Evolutionary conservation across 2,329 filamentous ascomycete genomes (phyloP).

Genomic region (Whalleya microplaca): DNA sequence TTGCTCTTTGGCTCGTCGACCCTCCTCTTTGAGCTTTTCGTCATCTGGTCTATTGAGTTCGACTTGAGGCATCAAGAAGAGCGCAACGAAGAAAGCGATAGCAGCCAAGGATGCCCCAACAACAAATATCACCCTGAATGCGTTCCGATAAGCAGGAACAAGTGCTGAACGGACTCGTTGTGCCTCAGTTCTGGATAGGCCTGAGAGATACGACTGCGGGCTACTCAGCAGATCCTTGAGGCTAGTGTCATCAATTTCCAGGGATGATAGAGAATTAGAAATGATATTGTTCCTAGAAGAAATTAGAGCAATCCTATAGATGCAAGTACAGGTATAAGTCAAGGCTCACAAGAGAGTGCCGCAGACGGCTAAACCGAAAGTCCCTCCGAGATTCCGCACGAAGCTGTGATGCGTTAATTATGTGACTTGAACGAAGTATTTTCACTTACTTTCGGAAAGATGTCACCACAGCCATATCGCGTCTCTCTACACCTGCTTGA

Average conservation of each 20-base stretch:
- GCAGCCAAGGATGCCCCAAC: constrained; percentile 41
- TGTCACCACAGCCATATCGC: constrained; percentile 49
- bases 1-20: constrained; percentile 7
- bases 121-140: constrained; percentile 45
- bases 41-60: constrained; percentile 44
- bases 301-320: neutral
- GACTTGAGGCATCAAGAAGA: constrained; percentile 46
- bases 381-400: constrained; percentile 44
- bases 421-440: neutral
- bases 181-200: constrained; percentile 35
- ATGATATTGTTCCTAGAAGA: constrained; percentile 43
- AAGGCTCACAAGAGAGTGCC: constrained; percentile 42
- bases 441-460: constrained; percentile 46
- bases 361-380: constrained; percentile 44
- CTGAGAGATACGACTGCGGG: constrained; percentile 39
- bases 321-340: neutral
- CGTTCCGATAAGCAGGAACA: constrained; percentile 41
- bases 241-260: constrained; percentile 29
- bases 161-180: constrained; percentile 37
- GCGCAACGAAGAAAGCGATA: constrained; percentile 42
- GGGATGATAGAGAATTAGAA: constrained; percentile 31
- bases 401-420: constrained; percentile 35
- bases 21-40: constrained; percentile 32
- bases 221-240: constrained; percentile 38
- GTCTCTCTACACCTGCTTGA: constrained; percentile 57